phyloP scores from a whole-genome alignment of 1,139 yeast genomes.

The Yamadazyma atlantica region DNA sequence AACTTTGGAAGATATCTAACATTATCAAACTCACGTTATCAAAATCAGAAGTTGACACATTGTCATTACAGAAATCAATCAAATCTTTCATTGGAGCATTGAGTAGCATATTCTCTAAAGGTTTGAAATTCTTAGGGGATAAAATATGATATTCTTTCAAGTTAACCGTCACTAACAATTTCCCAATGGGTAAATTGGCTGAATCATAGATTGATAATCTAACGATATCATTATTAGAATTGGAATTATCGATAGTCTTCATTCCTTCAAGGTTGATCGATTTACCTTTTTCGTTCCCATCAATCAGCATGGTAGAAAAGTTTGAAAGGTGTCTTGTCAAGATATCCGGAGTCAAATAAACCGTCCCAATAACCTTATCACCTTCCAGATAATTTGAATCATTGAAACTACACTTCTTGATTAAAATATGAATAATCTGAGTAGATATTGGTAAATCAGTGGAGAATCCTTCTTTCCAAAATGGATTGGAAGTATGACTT shows the following conservation, averaged over 20 bases:
- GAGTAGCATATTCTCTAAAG: constrained; percentile 58
- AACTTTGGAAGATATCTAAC: constrained; percentile 64
- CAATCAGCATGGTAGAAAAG: constrained; percentile 40
- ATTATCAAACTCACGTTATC: constrained; percentile 55
- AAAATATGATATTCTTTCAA: constrained; percentile 60
- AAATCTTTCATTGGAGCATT: constrained; percentile 53
- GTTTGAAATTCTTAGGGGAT: constrained; percentile 55
- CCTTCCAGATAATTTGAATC: constrained; percentile 23
- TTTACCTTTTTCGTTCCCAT: constrained; percentile 23
- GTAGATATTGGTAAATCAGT: constrained; percentile 58
- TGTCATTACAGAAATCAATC: constrained; percentile 45
- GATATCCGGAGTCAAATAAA: constrained; percentile 56
- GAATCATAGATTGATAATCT: constrained; percentile 43
- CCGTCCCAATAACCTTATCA: constrained; percentile 53
- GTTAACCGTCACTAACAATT: constrained; percentile 54
- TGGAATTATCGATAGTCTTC: constrained; percentile 11
- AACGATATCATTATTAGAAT: constrained; percentile 36
- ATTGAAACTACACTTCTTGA: constrained; percentile 36
- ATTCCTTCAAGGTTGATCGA: constrained; percentile 23
- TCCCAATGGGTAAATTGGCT: constrained; percentile 52
- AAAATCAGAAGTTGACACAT: constrained; percentile 46
- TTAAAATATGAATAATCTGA: constrained; percentile 50
- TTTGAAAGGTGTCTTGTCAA: constrained; percentile 37
- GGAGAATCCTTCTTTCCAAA: constrained; percentile 70
- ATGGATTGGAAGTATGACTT: constrained; percentile 49